phyloP scores from a whole-genome alignment of 2,329 filamentous ascomycete genomes.

The Trichoderma sp. region DNA sequence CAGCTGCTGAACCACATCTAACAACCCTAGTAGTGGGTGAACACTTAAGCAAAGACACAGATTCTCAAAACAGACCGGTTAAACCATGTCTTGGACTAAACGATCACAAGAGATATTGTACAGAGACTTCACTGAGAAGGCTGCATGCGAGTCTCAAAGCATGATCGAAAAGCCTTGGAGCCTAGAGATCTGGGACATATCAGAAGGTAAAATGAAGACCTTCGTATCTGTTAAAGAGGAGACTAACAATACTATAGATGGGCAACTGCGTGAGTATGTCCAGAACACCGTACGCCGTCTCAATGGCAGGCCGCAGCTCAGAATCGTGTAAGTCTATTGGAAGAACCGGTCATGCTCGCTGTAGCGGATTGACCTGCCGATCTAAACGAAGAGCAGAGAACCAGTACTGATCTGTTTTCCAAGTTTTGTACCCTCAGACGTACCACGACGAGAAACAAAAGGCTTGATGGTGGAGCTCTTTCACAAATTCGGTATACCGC shows the following conservation, averaged over 20 bases:
- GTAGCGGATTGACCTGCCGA: neutral
- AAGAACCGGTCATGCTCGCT: neutral
- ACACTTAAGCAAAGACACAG: neutral
- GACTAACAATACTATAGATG: neutral
- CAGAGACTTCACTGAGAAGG: conserved; percentile 27
- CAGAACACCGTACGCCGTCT: conserved; percentile 27
- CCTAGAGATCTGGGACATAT: conserved; percentile 29
- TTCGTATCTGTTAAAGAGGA: neutral
- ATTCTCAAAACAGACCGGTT: neutral
- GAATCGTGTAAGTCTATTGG: conserved; percentile 30
- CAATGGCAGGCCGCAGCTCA: conserved; percentile 27
- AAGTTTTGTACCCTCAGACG: conserved; percentile 33
- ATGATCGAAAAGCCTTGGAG: conserved; percentile 29
- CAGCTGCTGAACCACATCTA: neutral
- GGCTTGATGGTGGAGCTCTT: conserved; percentile 31
- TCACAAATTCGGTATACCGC: conserved; percentile 31
- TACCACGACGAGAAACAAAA: conserved; percentile 27
- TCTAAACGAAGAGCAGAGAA: neutral
- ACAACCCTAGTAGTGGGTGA: too few relatives aligned
- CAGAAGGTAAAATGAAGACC: conserved; percentile 22
- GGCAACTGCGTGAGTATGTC: conserved; percentile 28
- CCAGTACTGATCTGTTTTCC: neutral
- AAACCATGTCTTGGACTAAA: conserved; percentile 30
- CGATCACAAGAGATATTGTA: conserved; percentile 25
- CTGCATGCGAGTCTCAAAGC: conserved; percentile 25